Conservation (phyloP, 106 monocot species). For the Acorus calamus region DNA sequence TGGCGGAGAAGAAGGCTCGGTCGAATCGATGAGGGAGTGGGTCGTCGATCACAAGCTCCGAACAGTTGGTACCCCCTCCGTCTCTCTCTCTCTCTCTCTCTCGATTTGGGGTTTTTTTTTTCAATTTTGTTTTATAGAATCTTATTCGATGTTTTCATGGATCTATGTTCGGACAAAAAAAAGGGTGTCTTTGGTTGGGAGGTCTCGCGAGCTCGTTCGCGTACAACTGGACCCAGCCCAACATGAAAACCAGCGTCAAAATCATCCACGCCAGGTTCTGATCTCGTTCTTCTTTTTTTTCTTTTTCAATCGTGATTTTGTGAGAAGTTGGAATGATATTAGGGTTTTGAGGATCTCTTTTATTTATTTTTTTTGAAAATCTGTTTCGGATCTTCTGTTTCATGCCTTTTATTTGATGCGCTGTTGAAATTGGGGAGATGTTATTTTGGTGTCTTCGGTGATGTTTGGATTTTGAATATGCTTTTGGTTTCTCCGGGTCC, state of each 20-base stretch:
- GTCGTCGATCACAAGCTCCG: slow-evolving; percentile 66
- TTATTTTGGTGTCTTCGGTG: too few species aligned
- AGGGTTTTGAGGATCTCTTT: too few species aligned
- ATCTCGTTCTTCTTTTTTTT: background rate
- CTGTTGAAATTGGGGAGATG: too few species aligned
- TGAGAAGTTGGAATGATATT: too few species aligned
- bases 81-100: slow-evolving; percentile 2
- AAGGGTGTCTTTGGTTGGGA: slow-evolving; percentile 68
- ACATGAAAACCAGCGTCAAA: slow-evolving; percentile 87
- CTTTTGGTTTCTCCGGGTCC: too few species aligned
- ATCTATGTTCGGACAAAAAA: too few species aligned
- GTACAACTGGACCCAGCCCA: slow-evolving; percentile 76
- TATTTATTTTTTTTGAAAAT: too few species aligned
- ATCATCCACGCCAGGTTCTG: slow-evolving; percentile 81
- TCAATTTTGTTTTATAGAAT: background rate
- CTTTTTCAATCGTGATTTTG: too few species aligned
- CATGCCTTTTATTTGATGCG: too few species aligned
- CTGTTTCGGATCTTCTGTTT: too few species aligned
- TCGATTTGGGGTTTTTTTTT: slow-evolving; percentile 11
- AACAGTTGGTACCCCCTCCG: slow-evolving; percentile 45
- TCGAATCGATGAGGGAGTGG: slow-evolving; percentile 52
- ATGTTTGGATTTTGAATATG: too few species aligned
- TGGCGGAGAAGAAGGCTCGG: slow-evolving; percentile 36
- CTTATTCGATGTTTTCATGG: too few species aligned
- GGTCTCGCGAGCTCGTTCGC: slow-evolving; percentile 65